phyloP scores from a whole-genome alignment of 106 monocot genomes.

The Hemerocallis citrina region DNA sequence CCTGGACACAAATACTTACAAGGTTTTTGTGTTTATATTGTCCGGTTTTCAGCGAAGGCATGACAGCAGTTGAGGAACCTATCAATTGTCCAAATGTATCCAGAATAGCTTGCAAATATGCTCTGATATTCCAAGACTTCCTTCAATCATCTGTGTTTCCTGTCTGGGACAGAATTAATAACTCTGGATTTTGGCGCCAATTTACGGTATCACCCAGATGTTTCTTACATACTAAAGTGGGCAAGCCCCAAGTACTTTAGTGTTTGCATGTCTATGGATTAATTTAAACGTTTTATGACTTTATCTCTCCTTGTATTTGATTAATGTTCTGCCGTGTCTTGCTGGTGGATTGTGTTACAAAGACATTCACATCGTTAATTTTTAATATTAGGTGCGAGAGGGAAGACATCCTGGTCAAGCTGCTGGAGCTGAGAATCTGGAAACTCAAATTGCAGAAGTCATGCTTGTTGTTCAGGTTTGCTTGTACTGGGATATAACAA shows the following conservation, averaged over 20 bases:
- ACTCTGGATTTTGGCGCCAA: constrained; percentile 95
- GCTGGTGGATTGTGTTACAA: not conserved
- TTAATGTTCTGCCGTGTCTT: not conserved
- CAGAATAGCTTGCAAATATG: constrained; percentile 67
- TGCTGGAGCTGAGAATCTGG: constrained; percentile 14
- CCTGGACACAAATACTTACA: not conserved
- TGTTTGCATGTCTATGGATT: not conserved
- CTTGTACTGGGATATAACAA: too few relatives aligned
- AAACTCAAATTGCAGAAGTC: constrained; percentile 61
- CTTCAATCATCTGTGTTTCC: constrained; percentile 64
- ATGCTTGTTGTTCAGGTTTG: constrained; percentile 94
- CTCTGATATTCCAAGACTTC: constrained; percentile 76
- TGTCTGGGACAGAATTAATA: constrained; percentile 78
- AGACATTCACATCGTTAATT: constrained; percentile 2
- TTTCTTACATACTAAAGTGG: not conserved
- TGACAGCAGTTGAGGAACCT: constrained; percentile 85
- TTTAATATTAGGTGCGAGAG: constrained; percentile 70
- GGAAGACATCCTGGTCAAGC: constrained; percentile 46
- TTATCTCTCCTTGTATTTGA: not conserved
- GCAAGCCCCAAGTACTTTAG: not conserved
- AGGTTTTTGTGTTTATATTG: constrained; percentile 1
- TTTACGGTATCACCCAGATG: constrained; percentile 36
- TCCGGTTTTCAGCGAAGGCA: constrained; percentile 65
- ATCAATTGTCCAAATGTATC: constrained; percentile 84
- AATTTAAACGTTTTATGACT: not conserved